Conservation (phyloP, 306 rosid species). For the Castanea mollissima region DNA sequence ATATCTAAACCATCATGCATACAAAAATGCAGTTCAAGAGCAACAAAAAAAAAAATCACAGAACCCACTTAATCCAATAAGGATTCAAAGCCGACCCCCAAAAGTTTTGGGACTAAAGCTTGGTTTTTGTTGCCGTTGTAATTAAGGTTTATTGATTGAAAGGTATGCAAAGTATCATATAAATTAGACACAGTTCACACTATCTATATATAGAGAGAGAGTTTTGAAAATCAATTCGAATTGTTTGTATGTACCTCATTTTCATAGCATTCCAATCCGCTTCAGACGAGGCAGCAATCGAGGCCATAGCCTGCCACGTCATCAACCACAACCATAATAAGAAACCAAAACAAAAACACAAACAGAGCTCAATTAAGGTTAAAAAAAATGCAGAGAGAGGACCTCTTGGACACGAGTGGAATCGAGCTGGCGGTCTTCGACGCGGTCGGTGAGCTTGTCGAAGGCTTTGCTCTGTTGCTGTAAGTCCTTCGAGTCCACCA, state of each 20-base stretch:
- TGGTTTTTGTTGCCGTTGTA: neutral
- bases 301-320: conserved; percentile 78
- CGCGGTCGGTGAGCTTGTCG: conserved; percentile 97
- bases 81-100: too few species aligned
- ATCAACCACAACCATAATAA: neutral
- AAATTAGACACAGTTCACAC: neutral
- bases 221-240: too few species aligned
- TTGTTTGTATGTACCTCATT: conserved; percentile 41
- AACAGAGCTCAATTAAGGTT: neutral
- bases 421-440: conserved; percentile 96
- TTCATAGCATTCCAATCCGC: conserved; percentile 79
- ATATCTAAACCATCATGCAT: too few species aligned
- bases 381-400: neutral
- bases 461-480: conserved; percentile 95
- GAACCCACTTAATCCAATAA: neutral
- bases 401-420: conserved; percentile 97
- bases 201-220: too few species aligned
- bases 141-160: neutral
- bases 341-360: neutral
- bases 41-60: too few species aligned
- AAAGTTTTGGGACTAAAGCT: too few species aligned
- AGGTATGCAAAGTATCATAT: too few species aligned
- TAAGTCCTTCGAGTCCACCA: conserved; percentile 75
- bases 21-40: too few species aligned
- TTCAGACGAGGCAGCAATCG: conserved; percentile 84